Percentiles rank a stretch among this genome's conserved stretches.
Conservation (phyloP, 495 filamentous ascomycete genomes). For the Darksidea phi region DNA sequence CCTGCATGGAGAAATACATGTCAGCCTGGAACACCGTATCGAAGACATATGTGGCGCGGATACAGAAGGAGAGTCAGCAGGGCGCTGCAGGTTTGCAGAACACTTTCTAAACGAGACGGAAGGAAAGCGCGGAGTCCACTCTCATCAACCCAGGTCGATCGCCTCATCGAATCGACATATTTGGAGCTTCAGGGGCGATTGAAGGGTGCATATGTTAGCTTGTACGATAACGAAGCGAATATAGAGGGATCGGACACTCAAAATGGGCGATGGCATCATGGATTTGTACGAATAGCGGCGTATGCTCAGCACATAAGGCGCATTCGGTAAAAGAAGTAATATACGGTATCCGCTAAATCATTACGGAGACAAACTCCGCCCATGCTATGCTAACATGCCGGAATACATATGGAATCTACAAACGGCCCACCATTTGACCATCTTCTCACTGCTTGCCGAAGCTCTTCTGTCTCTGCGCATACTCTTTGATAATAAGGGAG, state of each 20-base stretch:
- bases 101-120: not conserved
- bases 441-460: conserved; percentile 41
- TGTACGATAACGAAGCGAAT: too few species aligned
- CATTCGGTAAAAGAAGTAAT: not conserved
- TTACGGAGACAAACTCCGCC: not conserved
- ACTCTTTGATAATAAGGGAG: conserved; percentile 73
- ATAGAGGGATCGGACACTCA: too few species aligned
- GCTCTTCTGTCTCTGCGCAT: conserved; percentile 61
- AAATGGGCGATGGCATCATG: too few species aligned
- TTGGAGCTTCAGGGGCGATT: too few species aligned
- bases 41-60: conserved; percentile 67
- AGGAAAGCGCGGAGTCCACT: too few species aligned
- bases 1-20: conserved; percentile 99
- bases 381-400: conserved; percentile 13
- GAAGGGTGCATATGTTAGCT: too few species aligned
- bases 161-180: too few species aligned
- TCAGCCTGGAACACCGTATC: conserved; percentile 84
- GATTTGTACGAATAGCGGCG: not conserved
- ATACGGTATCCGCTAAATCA: not conserved
- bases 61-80: conserved; percentile 58
- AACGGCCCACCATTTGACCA: not conserved
- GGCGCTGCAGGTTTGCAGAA: conserved; percentile 2
- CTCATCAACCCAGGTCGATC: too few species aligned
- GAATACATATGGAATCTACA: conserved; percentile 5
- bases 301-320: not conserved